A percentile compares a stretch with the other conserved stretches of the same genome.
These are phyloP conservation scores for Neurospora sp. DNA, from an alignment of 2,329 filamentous ascomycete genomes.

Conservation along the genomic window DNA sequence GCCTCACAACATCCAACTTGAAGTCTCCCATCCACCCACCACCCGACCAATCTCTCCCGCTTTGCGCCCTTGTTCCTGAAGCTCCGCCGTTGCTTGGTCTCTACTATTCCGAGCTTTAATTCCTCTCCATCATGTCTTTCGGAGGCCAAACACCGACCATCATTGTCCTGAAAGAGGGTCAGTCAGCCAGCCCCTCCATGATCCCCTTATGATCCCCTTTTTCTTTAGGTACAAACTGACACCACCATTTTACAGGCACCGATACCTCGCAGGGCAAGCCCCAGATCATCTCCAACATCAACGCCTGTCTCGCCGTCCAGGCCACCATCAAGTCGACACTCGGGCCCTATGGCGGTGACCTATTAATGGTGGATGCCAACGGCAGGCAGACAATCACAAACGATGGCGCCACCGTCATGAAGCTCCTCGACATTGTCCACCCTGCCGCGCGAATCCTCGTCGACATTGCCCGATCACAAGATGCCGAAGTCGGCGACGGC, in stretches of 20 bases:
- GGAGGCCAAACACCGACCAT: constrained; percentile 22
- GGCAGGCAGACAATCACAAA: constrained; percentile 97
- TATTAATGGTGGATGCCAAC: constrained; percentile 92
- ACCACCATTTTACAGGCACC: constrained; percentile 54
- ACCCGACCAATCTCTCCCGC: neutral
- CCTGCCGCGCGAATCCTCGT: constrained; percentile 94
- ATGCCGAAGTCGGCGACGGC: constrained; percentile 96
- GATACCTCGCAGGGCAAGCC: constrained; percentile 95
- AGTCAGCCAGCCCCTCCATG: constrained; percentile 15
- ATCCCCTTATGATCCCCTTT: neutral
- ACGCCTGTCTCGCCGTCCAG: constrained; percentile 93
- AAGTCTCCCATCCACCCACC: neutral
- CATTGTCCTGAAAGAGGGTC: constrained; percentile 23
- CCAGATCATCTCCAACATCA: constrained; percentile 96
- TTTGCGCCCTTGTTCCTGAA: neutral
- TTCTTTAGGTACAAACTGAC: constrained; percentile 8
- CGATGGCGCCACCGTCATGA: constrained; percentile 98
- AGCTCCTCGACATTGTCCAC: constrained; percentile 98
- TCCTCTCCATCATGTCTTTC: constrained; percentile 18
- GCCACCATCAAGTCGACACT: constrained; percentile 91
- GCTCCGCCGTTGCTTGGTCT: neutral
- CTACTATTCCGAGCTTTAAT: neutral
- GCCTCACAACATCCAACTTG: neutral
- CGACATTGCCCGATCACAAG: constrained; percentile 97
- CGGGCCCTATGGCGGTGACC: constrained; percentile 91